phyloP scores from a whole-genome alignment of 1,284 basidiomycete genomes.

The Austropuccinia psidii region DNA sequence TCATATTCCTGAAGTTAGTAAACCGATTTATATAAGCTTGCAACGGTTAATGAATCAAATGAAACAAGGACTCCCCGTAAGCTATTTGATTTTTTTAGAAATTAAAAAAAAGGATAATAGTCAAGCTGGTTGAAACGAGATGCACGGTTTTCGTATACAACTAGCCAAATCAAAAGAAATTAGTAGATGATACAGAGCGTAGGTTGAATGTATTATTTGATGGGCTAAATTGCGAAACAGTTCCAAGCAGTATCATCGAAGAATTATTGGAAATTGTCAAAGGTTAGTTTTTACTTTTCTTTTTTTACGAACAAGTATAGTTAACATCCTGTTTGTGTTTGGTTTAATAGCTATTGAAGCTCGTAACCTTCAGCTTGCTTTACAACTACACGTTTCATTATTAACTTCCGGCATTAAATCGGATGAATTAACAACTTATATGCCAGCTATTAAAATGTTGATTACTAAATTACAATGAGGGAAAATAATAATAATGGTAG shows the following conservation, averaged over 20 bases:
- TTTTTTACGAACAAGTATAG: not conserved
- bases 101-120: constrained; percentile 39
- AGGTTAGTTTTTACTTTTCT: constrained; percentile 38
- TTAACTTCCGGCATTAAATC: constrained; percentile 38
- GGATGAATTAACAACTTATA: constrained; percentile 40
- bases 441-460: constrained; percentile 42
- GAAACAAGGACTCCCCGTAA: constrained; percentile 64
- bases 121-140: constrained; percentile 25
- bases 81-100: constrained; percentile 41
- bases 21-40: constrained; percentile 55
- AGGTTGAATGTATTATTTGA: constrained; percentile 81
- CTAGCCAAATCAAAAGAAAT: constrained; percentile 70
- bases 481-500: too few species aligned
- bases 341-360: constrained; percentile 40
- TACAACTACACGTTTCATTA: constrained; percentile 41
- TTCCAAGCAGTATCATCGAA: constrained; percentile 49
- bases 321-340: not conserved
- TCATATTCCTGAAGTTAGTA: constrained; percentile 70
- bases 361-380: constrained; percentile 39
- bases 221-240: constrained; percentile 78
- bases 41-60: constrained; percentile 49
- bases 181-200: constrained; percentile 80
- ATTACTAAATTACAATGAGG: constrained; percentile 37
- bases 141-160: constrained; percentile 29
- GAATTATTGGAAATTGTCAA: constrained; percentile 46